These are phyloP conservation scores for Pseudozyma thailandica DNA, from an alignment of 1,284 basidiomycete genomes.

Conservation along the genomic window DNA sequence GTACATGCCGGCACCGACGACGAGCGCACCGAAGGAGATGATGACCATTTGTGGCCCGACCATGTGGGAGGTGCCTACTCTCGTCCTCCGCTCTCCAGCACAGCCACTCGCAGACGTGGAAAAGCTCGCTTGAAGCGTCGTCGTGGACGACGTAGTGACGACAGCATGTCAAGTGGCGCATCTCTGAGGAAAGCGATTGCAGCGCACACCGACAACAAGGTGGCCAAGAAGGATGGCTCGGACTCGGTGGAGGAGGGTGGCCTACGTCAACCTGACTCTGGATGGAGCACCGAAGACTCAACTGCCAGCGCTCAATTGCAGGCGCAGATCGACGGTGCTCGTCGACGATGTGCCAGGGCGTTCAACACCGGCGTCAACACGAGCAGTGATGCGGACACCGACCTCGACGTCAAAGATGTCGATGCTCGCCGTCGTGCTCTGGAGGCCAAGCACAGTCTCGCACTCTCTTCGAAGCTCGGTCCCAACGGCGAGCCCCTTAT, in stretches of 20 bases:
- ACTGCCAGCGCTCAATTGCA: constrained; percentile 5
- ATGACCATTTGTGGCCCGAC: constrained; percentile 43
- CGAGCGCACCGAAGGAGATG: constrained; percentile 30
- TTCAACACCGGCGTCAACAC: constrained; percentile 1
- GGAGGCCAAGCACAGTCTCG: constrained; percentile 37
- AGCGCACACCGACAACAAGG: constrained; percentile 20
- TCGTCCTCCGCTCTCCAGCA: constrained; percentile 21
- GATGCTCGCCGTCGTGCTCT: constrained; percentile 4
- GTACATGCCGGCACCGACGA: constrained; percentile 20
- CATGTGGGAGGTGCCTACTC: constrained; percentile 54
- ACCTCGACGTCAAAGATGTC: constrained; percentile 3
- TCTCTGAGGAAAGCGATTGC: constrained; percentile 10
- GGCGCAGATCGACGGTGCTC: constrained; percentile 15
- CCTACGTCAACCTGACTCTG: constrained; percentile 25
- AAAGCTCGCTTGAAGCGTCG: constrained; percentile 32
- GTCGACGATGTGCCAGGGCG: constrained; percentile 18
- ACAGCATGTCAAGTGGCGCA: constrained; percentile 16
- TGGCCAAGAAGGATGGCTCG: constrained; percentile 13
- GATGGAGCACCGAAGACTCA: constrained; percentile 40
- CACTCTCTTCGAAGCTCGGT: constrained; percentile 28
- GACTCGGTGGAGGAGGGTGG: constrained; percentile 6
- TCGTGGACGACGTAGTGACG: constrained; percentile 30
- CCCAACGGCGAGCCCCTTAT: constrained; percentile 40
- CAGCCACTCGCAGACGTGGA: constrained; percentile 16
- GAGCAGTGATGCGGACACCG: constrained; percentile 19